A percentile compares a stretch with the other conserved stretches of the same genome.
Evolutionary conservation across 2,329 filamentous ascomycete species (phyloP).

Genomic region (Sclerotiophoma versabilis): DNA sequence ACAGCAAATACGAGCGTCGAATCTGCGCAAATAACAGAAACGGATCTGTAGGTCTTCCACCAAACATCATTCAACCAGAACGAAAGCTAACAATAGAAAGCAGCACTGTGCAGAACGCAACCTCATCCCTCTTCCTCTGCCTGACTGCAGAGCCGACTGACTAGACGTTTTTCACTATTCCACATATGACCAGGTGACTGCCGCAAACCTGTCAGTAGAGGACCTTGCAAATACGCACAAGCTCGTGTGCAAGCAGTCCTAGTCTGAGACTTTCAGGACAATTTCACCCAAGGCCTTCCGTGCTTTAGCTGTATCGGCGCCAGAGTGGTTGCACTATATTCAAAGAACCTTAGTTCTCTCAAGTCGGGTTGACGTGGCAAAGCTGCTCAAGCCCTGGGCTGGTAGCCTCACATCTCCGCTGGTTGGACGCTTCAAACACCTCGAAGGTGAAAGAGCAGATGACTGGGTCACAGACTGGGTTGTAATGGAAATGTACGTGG

Average conservation of each 20-base stretch:
- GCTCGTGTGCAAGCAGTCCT: not conserved
- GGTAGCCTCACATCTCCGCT: too few species aligned
- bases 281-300: not conserved
- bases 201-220: not conserved
- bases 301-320: not conserved
- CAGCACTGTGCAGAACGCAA: not conserved
- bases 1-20: not conserved
- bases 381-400: too few species aligned
- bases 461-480: too few species aligned
- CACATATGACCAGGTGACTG: not conserved
- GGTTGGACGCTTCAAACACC: too few species aligned
- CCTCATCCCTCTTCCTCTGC: not conserved
- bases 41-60: not conserved
- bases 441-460: too few species aligned
- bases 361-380: too few species aligned
- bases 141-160: not conserved
- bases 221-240: not conserved
- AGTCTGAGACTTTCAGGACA: not conserved
- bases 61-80: not conserved
- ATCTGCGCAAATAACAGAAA: not conserved
- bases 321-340: too few species aligned
- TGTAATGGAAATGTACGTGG: not conserved
- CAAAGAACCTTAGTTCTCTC: too few species aligned
- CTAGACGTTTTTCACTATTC: not conserved
- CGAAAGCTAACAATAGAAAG: not conserved